These are phyloP conservation scores for Malus asiatica DNA, from an alignment of 306 rosid species.

Conservation along the genomic window DNA sequence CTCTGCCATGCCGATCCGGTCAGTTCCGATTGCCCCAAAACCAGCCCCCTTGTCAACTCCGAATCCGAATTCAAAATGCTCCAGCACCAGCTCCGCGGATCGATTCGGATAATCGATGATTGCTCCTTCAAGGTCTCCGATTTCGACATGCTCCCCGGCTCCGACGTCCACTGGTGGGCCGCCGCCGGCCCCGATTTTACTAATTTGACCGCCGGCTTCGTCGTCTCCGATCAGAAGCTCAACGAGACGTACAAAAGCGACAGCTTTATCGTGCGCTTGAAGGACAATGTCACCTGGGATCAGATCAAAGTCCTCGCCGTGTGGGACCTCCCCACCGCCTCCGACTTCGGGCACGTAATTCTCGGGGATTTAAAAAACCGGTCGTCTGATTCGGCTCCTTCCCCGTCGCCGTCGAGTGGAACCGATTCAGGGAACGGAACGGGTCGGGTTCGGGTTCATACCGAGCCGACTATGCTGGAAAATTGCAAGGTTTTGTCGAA, in stretches of 20 bases:
- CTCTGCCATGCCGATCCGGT: conserved; percentile 47
- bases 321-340: conserved; percentile 73
- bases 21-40: conserved; percentile 34
- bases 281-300: conserved; percentile 53
- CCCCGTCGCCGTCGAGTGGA: conserved; percentile 32
- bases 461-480: conserved; percentile 53
- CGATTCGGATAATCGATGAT: conserved; percentile 48
- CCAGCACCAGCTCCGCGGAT: conserved; percentile 81
- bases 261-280: conserved; percentile 46
- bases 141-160: conserved; percentile 78
- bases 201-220: conserved; percentile 55
- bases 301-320: conserved; percentile 68
- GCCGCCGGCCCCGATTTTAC: conserved; percentile 36
- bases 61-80: conserved; percentile 60
- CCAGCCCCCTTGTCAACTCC: conserved; percentile 32
- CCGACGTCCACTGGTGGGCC: conserved; percentile 76
- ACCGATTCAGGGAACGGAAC: not conserved
- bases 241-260: conserved; percentile 50
- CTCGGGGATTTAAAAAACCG: conserved; percentile 10
- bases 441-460: conserved; percentile 18
- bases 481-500: conserved; percentile 61
- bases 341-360: conserved; percentile 61
- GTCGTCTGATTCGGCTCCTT: conserved; percentile 26
- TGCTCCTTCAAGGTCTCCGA: conserved; percentile 76
- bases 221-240: conserved; percentile 45